A percentile compares a stretch with the other conserved stretches of the same genome.
These are phyloP conservation scores for Raffaelea deltoideospora DNA, from an alignment of 2,329 filamentous ascomycete species.

Conservation along the genomic window DNA sequence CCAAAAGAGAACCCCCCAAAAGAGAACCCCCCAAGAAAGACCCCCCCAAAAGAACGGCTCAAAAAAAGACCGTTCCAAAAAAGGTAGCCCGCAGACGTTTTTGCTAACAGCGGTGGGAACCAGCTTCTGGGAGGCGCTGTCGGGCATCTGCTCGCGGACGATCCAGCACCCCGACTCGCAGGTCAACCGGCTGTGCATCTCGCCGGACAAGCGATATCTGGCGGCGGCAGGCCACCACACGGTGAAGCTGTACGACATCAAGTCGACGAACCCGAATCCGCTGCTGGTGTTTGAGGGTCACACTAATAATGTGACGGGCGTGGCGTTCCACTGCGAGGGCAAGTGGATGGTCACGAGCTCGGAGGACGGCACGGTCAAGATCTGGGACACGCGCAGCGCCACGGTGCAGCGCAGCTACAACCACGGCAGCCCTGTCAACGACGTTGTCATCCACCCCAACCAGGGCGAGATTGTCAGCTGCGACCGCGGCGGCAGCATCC, in stretches of 20 bases:
- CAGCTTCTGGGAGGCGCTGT: constrained; percentile 97
- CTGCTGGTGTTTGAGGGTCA: constrained; percentile 92
- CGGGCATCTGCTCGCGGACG: constrained; percentile 92
- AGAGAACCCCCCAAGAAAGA: too few relatives aligned
- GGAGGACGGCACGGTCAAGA: constrained; percentile 92
- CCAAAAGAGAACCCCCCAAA: too few relatives aligned
- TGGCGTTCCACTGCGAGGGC: constrained; percentile 95
- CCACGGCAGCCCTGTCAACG: constrained; percentile 80
- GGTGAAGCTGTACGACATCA: constrained; percentile 97
- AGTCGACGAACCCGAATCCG: constrained; percentile 90
- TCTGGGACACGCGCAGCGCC: constrained; percentile 83
- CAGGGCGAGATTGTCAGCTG: constrained; percentile 97
- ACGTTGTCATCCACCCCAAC: constrained; percentile 98
- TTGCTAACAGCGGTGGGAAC: background rate
- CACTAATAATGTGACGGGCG: constrained; percentile 87
- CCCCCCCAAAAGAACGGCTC: too few relatives aligned
- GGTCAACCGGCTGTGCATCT: constrained; percentile 96
- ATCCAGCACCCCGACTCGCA: constrained; percentile 98
- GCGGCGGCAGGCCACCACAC: constrained; percentile 67
- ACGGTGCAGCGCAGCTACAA: constrained; percentile 84
- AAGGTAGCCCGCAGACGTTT: too few relatives aligned
- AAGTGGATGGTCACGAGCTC: constrained; percentile 99
- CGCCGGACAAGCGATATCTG: constrained; percentile 91
- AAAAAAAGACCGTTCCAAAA: too few relatives aligned
- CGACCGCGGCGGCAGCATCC: constrained; percentile 79